Conservation (phyloP, 768 basidiomycete genomes). For the Trametes sanguinea region DNA sequence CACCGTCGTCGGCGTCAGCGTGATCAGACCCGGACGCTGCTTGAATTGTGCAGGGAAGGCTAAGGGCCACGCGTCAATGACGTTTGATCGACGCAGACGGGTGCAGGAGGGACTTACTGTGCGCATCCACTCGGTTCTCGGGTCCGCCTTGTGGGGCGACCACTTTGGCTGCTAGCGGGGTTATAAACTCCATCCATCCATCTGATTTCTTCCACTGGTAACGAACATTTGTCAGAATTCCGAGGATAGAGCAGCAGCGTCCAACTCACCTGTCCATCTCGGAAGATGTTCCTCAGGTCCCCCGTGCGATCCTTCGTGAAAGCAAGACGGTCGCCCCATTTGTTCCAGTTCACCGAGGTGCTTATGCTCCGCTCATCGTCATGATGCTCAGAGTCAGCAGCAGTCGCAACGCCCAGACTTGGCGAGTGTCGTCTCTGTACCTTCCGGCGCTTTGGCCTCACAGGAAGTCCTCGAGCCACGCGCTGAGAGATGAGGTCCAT, state of each 20-base stretch:
- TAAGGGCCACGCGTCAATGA: slow-evolving; percentile 27
- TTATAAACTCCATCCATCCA: slow-evolving; percentile 21
- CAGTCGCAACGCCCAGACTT: background rate
- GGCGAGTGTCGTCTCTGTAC: background rate
- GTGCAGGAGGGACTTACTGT: slow-evolving; percentile 22
- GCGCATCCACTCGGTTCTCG: slow-evolving; percentile 25
- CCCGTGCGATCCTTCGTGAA: slow-evolving; percentile 45
- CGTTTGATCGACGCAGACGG: background rate
- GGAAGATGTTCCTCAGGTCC: slow-evolving; percentile 44
- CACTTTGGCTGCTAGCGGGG: slow-evolving; percentile 17
- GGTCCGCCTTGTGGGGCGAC: slow-evolving; percentile 10
- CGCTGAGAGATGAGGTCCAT: slow-evolving; percentile 68
- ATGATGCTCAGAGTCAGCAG: background rate
- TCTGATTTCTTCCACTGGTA: slow-evolving; percentile 28
- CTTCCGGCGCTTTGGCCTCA: slow-evolving; percentile 36
- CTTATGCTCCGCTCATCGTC: background rate
- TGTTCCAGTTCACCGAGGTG: slow-evolving; percentile 52
- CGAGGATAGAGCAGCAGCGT: slow-evolving; percentile 13
- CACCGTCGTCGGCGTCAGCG: slow-evolving; percentile 49
- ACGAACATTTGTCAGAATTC: background rate
- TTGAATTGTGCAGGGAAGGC: slow-evolving; percentile 63
- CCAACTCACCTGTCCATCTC: slow-evolving; percentile 36
- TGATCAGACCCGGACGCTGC: slow-evolving; percentile 59
- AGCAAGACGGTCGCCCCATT: slow-evolving; percentile 52
- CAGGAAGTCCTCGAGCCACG: slow-evolving; percentile 53